Evolutionary conservation across 2,329 filamentous ascomycete species (phyloP), one percentile per base, ranked within the genome.

Genomic region (Penicillium verrucosum): DNA sequence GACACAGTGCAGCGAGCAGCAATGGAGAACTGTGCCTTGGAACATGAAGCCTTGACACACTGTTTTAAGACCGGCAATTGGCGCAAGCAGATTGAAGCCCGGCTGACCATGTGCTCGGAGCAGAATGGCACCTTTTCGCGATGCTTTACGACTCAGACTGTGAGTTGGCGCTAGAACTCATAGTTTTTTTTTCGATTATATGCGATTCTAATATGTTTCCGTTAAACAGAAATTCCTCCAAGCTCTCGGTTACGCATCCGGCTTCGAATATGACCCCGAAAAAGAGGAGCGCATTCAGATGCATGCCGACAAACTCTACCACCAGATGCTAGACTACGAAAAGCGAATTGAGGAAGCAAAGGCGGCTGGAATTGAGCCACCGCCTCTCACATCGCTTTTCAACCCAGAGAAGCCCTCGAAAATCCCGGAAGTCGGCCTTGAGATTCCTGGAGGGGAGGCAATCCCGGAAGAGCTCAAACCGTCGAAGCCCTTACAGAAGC

Each of bases 241-340:
- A 74, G 92, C 92, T 1, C 77, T 99, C 18, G 94, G 94, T 5
- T 97, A 97, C 71, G 82, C 95, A 34, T 84, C 85, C 8, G 85
- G 84, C 27, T 79, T 84, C 60, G 83, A 88, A 43, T 83, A 86
- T 23, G 78, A 87, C 9, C 77, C 81, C 0, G 82, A 86, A 30
- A 82, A 89, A 50, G 89, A 96, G 66, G 92, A 97, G 72, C 85
- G 88, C 65, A 91, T 99, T 60, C 94, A 97, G 75, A 90, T 97
- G 87, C 92, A 97, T 73, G 93, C 93, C 57, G 94, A 99, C 77
- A 85, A 85, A 61, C 81, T 99, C 40, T 99, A 92, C 75, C 89
- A 93, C 68, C 85, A 89, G 65, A 91, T 97, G 87, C 75, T 96
- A 37, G 82, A 85, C 59, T 91, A 96, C 71, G 93, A 99, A 75